Conservation (phyloP, 2,329 filamentous ascomycete species). For the Xylariaceae sp. region DNA sequence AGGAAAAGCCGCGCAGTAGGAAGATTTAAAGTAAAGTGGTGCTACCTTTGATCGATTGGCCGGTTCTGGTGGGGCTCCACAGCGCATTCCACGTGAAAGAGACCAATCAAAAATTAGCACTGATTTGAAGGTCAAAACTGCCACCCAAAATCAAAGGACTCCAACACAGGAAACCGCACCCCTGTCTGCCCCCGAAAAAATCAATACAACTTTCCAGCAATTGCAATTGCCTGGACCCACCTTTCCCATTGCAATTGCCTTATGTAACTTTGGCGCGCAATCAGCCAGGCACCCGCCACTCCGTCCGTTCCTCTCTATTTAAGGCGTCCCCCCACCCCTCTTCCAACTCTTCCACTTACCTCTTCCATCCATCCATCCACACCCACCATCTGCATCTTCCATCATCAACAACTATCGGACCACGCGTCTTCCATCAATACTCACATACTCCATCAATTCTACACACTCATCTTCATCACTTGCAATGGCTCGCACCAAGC, state of each 20-base stretch:
- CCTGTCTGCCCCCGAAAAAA: conserved; percentile 33
- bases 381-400: conserved; percentile 29
- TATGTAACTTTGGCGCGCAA: conserved; percentile 20
- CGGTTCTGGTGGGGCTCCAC: conserved; percentile 3
- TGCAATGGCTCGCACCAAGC: conserved; percentile 62
- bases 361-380: conserved; percentile 26
- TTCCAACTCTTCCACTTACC: conserved; percentile 29
- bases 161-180: conserved; percentile 32
- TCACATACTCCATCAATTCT: conserved; percentile 27
- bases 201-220: conserved; percentile 19
- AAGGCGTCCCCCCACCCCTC: conserved; percentile 30
- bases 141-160: conserved; percentile 32
- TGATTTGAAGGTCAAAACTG: conserved; percentile 21
- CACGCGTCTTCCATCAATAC: conserved; percentile 24
- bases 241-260: not conserved
- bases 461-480: conserved; percentile 31
- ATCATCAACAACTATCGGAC: conserved; percentile 31
- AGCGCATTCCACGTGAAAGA: conserved; percentile 13
- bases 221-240: conserved; percentile 25
- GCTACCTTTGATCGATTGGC: conserved; percentile 2
- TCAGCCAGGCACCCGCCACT: conserved; percentile 26
- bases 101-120: conserved; percentile 33
- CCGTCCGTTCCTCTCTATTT: conserved; percentile 30
- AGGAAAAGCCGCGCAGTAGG: not conserved
- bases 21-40: not conserved